phyloP scores from a whole-genome alignment of 2,329 filamentous ascomycete genomes.

The Alternaria solani region DNA sequence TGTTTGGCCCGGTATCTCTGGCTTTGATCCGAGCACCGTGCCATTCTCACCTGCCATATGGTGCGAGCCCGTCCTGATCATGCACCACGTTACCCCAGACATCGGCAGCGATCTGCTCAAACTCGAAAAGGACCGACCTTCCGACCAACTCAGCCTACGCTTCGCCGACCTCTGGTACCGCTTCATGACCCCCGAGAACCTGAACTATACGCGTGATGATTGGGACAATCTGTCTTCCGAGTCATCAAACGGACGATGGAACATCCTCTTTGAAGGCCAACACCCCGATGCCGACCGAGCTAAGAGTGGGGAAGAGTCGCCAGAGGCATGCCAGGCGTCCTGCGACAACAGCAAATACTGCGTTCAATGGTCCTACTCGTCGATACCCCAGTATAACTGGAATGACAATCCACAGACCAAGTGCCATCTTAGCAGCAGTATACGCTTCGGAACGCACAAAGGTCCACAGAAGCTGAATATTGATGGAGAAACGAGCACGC shows the following conservation, averaged over 20 bases:
- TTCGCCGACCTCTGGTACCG: constrained; percentile 40
- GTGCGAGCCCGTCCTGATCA: constrained; percentile 39
- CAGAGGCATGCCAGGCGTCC: constrained; percentile 39
- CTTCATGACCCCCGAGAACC: constrained; percentile 40
- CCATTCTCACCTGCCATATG: constrained; percentile 58
- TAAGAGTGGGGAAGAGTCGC: constrained; percentile 32
- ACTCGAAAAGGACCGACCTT: constrained; percentile 52
- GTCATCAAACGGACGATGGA: constrained; percentile 40
- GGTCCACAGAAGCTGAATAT: constrained; percentile 22
- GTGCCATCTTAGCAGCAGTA: constrained; percentile 45
- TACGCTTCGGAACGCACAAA: constrained; percentile 34
- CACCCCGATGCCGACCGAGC: constrained; percentile 28
- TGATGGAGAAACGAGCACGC: constrained; percentile 17
- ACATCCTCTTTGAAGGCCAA: constrained; percentile 40
- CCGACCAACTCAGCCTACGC: constrained; percentile 30
- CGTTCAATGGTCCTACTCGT: constrained; percentile 47
- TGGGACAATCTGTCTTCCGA: constrained; percentile 48
- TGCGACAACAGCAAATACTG: constrained; percentile 41
- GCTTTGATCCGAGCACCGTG: constrained; percentile 41
- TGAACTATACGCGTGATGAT: constrained; percentile 35
- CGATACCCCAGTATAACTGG: constrained; percentile 33
- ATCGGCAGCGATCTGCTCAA: constrained; percentile 56
- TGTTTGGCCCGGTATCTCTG: constrained; percentile 55
- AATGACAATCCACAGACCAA: constrained; percentile 45
- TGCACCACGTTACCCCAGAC: constrained; percentile 56